Evolutionary conservation across 345 rosid species (phyloP).

Genomic region (Citrus sinensis): DNA sequence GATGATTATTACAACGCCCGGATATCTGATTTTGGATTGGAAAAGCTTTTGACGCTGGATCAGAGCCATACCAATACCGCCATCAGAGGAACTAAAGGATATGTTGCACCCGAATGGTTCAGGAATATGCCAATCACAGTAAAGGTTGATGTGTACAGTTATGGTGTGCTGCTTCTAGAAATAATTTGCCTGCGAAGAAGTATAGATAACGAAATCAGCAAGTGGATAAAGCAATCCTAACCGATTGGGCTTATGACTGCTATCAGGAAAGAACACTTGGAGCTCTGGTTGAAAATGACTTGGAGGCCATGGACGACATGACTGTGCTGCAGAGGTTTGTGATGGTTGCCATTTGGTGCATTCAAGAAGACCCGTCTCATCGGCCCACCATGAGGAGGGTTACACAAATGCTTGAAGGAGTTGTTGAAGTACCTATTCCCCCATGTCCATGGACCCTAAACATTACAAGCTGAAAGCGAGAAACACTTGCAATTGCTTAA

Average conservation of each 20-base stretch:
- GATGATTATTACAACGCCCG: slow-evolving; percentile 10
- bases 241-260: slow-evolving; percentile 45
- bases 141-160: slow-evolving; percentile 34
- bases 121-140: slow-evolving; percentile 15
- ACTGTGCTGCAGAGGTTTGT: slow-evolving; percentile 15
- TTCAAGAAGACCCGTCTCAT: slow-evolving; percentile 36
- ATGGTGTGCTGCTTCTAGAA: slow-evolving; percentile 31
- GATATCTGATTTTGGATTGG: slow-evolving; percentile 39
- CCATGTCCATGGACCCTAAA: slow-evolving; percentile 17
- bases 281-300: slow-evolving; percentile 27
- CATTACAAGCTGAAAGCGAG: neutral
- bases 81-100: slow-evolving; percentile 34
- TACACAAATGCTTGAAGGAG: slow-evolving; percentile 50
- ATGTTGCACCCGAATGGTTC: slow-evolving; percentile 36
- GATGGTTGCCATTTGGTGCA: slow-evolving; percentile 48
- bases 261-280: slow-evolving; percentile 25
- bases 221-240: slow-evolving; percentile 36
- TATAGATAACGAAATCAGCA: slow-evolving; percentile 2
- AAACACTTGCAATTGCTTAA: too few species aligned
- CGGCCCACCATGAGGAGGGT: slow-evolving; percentile 49
- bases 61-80: slow-evolving; percentile 21
- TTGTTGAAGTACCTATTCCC: slow-evolving; percentile 27
- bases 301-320: slow-evolving; percentile 12
- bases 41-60: slow-evolving; percentile 31
- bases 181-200: slow-evolving; percentile 19